Evolutionary conservation across 495 filamentous ascomycete species (phyloP), one percentile per base, ranked within the genome.

Genomic region (Penicillium alfredii): DNA sequence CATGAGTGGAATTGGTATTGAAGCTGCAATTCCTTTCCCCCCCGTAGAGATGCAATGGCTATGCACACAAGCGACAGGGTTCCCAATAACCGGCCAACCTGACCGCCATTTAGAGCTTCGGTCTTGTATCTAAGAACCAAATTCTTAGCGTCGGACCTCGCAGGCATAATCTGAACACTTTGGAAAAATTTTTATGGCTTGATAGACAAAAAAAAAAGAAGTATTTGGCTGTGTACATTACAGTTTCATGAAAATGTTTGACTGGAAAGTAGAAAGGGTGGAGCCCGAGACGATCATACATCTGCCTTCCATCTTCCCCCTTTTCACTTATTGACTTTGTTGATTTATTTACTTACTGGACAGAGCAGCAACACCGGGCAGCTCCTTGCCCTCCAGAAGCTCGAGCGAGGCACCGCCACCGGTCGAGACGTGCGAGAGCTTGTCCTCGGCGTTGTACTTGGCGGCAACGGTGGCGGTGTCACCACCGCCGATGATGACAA

Each of bases 381-480:
- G 69, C 29, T 85, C 92, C 76, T 97, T 97, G 61, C 93, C 92
- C 74, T 99, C 92, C 38, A 99, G 73, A 44, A 99, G 72, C 72
- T 97, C 93, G 40, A 99, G 74, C 41, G 84, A 92, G 44, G 92
- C 92, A 63, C 92, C 92, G 53, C 92, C 92, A 47, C 92, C 92
- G 19, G 92, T 99, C 23, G 87, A 94, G 38, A 99, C 93, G 69
- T 99, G 92, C 68, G 86, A 94, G 60, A 97, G 74, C 76, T 96
- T 94, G 64, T 85, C 80, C 76, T 99, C 92, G 25, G 81, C 88
- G 20, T 82, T 81, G 56, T 94, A 97, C 74, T 99, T 96, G 58
- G 89, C 90, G 33, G 93, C 92, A 17, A 95, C 93, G 23, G 92
- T 99, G 26, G 92, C 92, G 28, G 92, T 99, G 66, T 99, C 92